Base-by-base conservation (phyloP, 2,329 filamentous ascomycete species). In the Claviceps sp. region DNA sequence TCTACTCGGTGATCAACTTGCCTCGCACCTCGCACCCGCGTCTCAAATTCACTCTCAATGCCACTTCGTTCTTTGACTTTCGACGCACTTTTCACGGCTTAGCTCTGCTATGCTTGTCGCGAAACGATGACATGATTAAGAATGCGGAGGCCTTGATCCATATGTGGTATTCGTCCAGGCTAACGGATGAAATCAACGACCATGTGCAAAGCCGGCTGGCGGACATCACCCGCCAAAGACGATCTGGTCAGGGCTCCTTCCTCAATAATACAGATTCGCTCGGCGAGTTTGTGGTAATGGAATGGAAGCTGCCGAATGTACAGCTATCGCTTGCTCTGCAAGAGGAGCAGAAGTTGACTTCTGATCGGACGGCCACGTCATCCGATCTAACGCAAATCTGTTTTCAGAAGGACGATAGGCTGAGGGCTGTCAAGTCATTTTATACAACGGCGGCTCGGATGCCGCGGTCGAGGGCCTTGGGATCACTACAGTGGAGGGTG, bases 111-210 rank as follows among this genome's bases (percentile, higher is more conserved):
- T 43, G 22, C n/a, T 34, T 42, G 7, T 34, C 24, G 24, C 26
- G n/a, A 5, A 34, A 16, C 1, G 26, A 48, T 34, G 52, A 62
- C 16, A 52, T 56, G 4, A 13, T 49, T 0, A 5, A 52, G 5
- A 60, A 59, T 45, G 60, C 62, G 1, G 62, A 64, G 22, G 51
- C 56, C 1, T 49, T 54, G 13, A 54, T 60, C 3, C 59, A 64
- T 46, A 22, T 63, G 13, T 63, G 58, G 61, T 64, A 64, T 50
- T 63, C 62, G 9, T 38, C 51, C 11, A 55, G 50, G 44, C 48
- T 61, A 38, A 50, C 61, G 13, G 13, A 7, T 14, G 3, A 40
- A 3, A 20, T 52, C n/a, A 18, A 30, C 24, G 20, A 5, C 18
- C 44, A 47, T 47, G 37, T 16, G 16, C 5, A 7, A 16, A 13